Percentiles rank a stretch among this genome's conserved stretches.
Evolutionary conservation across 108 stramenopile genomes (phyloP).

Genomic region (Skeletonema marinoi): DNA sequence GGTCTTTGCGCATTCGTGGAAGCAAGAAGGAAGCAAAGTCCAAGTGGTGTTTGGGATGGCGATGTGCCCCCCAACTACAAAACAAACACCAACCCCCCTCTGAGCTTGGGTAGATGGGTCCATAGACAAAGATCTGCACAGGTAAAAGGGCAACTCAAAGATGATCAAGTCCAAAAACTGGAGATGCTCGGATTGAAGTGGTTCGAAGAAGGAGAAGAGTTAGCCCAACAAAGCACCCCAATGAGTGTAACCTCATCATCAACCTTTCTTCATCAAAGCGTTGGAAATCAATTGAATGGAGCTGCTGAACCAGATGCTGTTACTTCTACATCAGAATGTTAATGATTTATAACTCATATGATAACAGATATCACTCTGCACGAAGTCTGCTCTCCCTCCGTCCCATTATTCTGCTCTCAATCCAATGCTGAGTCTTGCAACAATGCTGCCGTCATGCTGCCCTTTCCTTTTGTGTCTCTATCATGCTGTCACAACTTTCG

Average conservation of each 20-base stretch:
- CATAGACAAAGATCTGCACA: constrained; percentile 84
- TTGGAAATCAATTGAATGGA: background rate
- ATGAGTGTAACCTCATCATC: background rate
- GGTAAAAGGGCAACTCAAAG: constrained; percentile 78
- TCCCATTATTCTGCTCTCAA: too few relatives aligned
- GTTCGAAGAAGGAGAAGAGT: constrained; percentile 19
- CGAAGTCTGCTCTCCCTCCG: too few relatives aligned
- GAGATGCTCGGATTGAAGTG: constrained; percentile 77
- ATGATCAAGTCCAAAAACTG: constrained; percentile 76
- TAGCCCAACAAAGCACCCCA: background rate
- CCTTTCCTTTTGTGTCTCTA: too few relatives aligned
- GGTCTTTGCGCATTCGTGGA: constrained; percentile 67
- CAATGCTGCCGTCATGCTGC: too few relatives aligned
- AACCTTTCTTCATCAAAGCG: background rate
- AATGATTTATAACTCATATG: background rate
- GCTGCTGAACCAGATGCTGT: background rate
- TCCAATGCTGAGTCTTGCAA: too few relatives aligned
- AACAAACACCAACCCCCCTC: constrained; percentile 68
- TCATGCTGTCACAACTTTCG: too few relatives aligned
- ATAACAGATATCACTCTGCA: background rate
- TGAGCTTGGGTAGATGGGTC: constrained; percentile 85
- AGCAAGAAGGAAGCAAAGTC: constrained; percentile 47
- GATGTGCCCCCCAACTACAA: constrained; percentile 82
- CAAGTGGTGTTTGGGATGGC: constrained; percentile 74
- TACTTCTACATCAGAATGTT: background rate